These are phyloP conservation scores for Curvularia lunata DNA, from an alignment of 2,329 filamentous ascomycete species.

Conservation along the genomic window DNA sequence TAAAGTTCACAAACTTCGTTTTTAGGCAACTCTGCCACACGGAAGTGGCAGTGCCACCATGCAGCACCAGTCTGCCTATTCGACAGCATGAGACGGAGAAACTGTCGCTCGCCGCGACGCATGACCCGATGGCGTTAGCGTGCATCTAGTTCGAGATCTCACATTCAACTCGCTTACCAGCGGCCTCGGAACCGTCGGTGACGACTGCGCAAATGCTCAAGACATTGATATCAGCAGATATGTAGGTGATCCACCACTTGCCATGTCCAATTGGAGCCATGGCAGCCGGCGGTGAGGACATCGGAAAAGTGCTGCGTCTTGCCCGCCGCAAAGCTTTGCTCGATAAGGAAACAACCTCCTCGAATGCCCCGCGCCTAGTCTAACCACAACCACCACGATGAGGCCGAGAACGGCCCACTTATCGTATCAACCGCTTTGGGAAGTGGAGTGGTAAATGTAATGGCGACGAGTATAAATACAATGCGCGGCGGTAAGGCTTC, in stretches of 20 bases:
- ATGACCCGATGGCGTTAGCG: constrained; percentile 10
- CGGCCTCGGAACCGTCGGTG: constrained; percentile 22
- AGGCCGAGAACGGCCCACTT: constrained; percentile 33
- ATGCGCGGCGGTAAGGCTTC: constrained; percentile 5
- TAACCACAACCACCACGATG: constrained; percentile 21
- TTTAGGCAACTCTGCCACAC: not conserved
- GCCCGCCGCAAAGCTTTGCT: constrained; percentile 38
- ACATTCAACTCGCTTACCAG: constrained; percentile 14
- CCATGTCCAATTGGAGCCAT: constrained; percentile 34
- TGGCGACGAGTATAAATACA: constrained; percentile 27
- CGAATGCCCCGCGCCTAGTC: constrained; percentile 34
- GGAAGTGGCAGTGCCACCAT: not conserved
- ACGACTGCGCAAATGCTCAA: constrained; percentile 5
- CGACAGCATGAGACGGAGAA: not conserved
- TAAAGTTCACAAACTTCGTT: not conserved
- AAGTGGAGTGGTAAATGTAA: constrained; percentile 13
- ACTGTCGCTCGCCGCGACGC: constrained; percentile 9
- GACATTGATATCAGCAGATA: constrained; percentile 28
- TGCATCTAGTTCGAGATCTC: constrained; percentile 1
- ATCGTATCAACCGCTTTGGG: constrained; percentile 15
- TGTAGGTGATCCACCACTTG: constrained; percentile 4
- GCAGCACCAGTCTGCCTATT: not conserved
- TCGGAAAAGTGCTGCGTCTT: constrained; percentile 23
- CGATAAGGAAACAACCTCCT: constrained; percentile 38
- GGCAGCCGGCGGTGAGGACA: constrained; percentile 30